These are phyloP conservation scores for Myriangium duriaei DNA, from an alignment of 2,329 filamentous ascomycete species.

Conservation along the genomic window DNA sequence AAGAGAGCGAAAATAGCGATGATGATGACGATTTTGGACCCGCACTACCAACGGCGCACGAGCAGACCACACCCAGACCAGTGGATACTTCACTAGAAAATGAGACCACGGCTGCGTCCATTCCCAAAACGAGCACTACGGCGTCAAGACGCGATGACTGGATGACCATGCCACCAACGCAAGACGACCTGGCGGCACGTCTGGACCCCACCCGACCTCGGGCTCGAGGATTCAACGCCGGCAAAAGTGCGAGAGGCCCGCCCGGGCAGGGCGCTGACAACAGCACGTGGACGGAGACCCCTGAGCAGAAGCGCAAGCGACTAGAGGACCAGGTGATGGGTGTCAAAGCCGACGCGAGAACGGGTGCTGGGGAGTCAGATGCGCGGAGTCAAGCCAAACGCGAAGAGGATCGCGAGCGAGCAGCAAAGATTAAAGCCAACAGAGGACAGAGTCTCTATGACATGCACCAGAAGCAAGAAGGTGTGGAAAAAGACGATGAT, in stretches of 20 bases:
- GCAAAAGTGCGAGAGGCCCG: slow-evolving; percentile 42
- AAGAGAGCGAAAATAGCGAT: slow-evolving; percentile 22
- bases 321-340: slow-evolving; percentile 75
- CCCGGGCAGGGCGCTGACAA: slow-evolving; percentile 22
- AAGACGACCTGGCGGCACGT: slow-evolving; percentile 42
- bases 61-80: neutral
- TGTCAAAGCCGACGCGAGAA: slow-evolving; percentile 34
- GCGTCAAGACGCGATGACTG: slow-evolving; percentile 58
- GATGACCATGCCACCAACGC: slow-evolving; percentile 40
- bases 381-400: slow-evolving; percentile 8
- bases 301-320: slow-evolving; percentile 71
- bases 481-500: slow-evolving; percentile 63
- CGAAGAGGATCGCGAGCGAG: slow-evolving; percentile 32
- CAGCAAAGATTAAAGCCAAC: slow-evolving; percentile 38
- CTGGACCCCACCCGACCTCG: slow-evolving; percentile 75
- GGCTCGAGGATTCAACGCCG: slow-evolving; percentile 69
- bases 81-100: too few relatives aligned
- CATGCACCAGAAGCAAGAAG: slow-evolving; percentile 35
- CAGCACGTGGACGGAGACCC: slow-evolving; percentile 82
- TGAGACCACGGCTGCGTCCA: slow-evolving; percentile 13
- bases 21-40: slow-evolving; percentile 36
- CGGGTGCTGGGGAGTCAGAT: slow-evolving; percentile 4
- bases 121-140: slow-evolving; percentile 5
- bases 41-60: slow-evolving; percentile 24
- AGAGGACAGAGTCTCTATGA: slow-evolving; percentile 27